Base-by-base conservation (phyloP, 2,329 filamentous ascomycete species). In the Arthrinium puccinioides region DNA sequence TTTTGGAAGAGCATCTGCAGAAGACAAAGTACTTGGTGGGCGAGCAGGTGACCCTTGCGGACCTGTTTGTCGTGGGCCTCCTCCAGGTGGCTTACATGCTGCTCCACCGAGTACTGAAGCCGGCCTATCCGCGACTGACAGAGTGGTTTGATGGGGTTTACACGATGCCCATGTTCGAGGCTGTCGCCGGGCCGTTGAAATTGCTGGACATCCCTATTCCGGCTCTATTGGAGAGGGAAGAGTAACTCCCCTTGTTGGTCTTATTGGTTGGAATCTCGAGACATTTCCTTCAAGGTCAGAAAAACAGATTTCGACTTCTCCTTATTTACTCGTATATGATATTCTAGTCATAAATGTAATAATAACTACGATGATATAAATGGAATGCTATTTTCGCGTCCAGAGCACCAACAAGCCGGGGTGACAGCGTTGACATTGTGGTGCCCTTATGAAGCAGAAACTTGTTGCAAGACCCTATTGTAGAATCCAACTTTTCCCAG, bases 111-210 rank as follows among this genome's bases (percentile, higher is more conserved):
- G 39, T 43, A 20, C 19, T 43, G 29, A 11, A 36, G 14, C 31
- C 21, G 7, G 21, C 31, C 15, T 42, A 44, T 36, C 33, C 33
- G 15, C 9, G 15, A 5, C 33, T 43, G 21, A 39, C 27, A n/a
- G 24, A 30, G 14, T 46, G 44, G 44, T 46, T 46, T 30, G 11
- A 37, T 15, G 19, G 31, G 15, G 39, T 46, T 9, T 41, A 41
- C 27, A 33, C 40, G 13, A 18, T 32, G 33, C 36, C 38, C 10
- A 38, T 43, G 20, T 42, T 41, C 16, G 36, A 35, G 34, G 28
- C 23, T 13, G 34, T 46, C n/a, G 29, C 16, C 23, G 44, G 39
- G n/a, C 38, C 37, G 23, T 27, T 41, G 13, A 14, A 33, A 31
- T 13, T 25, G 14, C 19, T 41, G 11, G 26, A 27, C 21, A 23